Evolutionary conservation across 1,284 basidiomycete genomes (phyloP), one percentile per base, ranked within the genome.

Genomic region (Thecaphora thlaspeos): DNA sequence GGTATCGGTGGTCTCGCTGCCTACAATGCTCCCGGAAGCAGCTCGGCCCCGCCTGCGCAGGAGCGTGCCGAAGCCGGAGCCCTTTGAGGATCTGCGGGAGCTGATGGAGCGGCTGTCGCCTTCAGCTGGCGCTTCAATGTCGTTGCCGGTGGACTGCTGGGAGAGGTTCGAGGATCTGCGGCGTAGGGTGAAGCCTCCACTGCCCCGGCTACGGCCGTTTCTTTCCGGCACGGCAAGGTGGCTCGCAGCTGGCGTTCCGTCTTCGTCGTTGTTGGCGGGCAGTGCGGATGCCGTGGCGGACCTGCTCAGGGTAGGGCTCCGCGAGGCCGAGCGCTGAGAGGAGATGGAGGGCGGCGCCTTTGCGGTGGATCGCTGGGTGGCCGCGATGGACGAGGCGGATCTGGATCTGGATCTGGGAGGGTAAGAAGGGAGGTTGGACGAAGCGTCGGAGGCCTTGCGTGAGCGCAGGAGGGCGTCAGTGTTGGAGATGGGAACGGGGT

Each of bases 401-500:
- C 17, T 11, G 4, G 32, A 34, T 3, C 32, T 7, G 32, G 15
- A 17, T 34, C 9, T 8, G 9, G 7, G 32, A 4, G 32, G 7
- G 32, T 34, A 8, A 11, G 9, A 15, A 4, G 5, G 15, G 32
- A 34, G 32, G 32, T 41, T 40, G 42, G 52, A 55, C 7, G 50
- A 36, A n/a, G 47, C 21, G 10, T 55, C 54, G 2, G 46, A 48
- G 5, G 46, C 41, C 18, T 44, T 37, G 30, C 54, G 59, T 2
- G 43, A 30, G 22, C 65, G 54, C 12, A 68, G 51, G 2, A 68
- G 26, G 7, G 65, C 55, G 49, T 68, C 65, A 15, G 65, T 68
- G 43, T 57, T 60, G 40, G 65, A 68, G 46, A 64, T 41, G 14
- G 60, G 56, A 36, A 55, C 48, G 12, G 55, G 46, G 28, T 57